Evolutionary conservation across 2,329 filamentous ascomycete genomes (phyloP).

Genomic region (Aspergillus flavus): DNA sequence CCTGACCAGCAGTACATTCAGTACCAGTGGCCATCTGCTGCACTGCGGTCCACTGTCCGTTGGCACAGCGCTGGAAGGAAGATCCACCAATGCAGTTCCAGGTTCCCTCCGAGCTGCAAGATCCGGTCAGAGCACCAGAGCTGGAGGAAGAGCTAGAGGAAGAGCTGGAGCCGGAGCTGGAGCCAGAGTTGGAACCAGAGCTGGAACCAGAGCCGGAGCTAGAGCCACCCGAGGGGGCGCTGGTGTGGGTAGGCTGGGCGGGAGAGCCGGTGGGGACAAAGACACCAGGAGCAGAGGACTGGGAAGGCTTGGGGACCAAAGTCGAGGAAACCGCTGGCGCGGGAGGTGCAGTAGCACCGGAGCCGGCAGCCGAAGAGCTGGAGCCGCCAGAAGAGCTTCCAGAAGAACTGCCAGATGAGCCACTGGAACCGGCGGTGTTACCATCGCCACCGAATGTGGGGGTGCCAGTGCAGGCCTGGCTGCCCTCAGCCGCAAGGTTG

Average conservation of each 20-base stretch:
- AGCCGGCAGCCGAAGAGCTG: not conserved
- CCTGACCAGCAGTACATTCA: slow-evolving; percentile 49
- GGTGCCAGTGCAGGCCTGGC: slow-evolving; percentile 32
- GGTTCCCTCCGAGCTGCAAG: slow-evolving; percentile 57
- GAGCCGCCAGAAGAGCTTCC: not conserved
- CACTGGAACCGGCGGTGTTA: slow-evolving; percentile 26
- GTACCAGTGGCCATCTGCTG: slow-evolving; percentile 59
- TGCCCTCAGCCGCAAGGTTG: slow-evolving; percentile 36
- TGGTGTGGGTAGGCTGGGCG: not conserved
- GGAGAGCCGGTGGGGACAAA: not conserved
- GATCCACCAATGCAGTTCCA: slow-evolving; percentile 62
- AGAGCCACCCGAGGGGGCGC: not conserved
- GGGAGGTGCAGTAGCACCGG: not conserved
- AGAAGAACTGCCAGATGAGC: slow-evolving; percentile 20
- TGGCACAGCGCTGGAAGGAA: slow-evolving; percentile 66
- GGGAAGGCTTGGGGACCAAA: slow-evolving; percentile 5
- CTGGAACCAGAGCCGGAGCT: slow-evolving; percentile 1
- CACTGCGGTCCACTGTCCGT: slow-evolving; percentile 56
- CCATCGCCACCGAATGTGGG: slow-evolving; percentile 36
- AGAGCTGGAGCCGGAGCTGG: slow-evolving; percentile 17
- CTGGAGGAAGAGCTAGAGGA: slow-evolving; percentile 25
- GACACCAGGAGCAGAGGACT: slow-evolving; percentile 1
- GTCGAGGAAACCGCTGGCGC: not conserved
- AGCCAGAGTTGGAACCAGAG: slow-evolving; percentile 18
- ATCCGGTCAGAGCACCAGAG: slow-evolving; percentile 41